Percentiles rank a stretch among this genome's conserved stretches.
Conservation (phyloP, 2,329 filamentous ascomycete species). For the Sporothrix schenckii region DNA sequence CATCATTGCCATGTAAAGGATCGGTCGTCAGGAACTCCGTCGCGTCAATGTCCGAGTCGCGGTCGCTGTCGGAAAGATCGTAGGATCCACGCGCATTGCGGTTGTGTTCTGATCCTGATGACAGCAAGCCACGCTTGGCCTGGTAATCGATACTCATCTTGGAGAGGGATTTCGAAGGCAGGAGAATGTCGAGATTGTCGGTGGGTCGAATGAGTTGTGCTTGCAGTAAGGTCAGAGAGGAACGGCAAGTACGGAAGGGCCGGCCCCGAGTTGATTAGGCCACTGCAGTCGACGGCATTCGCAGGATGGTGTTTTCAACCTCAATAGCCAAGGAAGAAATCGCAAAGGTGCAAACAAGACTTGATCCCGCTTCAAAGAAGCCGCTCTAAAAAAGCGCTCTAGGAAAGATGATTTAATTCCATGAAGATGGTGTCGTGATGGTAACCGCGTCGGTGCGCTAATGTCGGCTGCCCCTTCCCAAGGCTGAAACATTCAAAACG, state of each 20-base stretch:
- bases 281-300: too few species aligned
- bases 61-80: slow-evolving; percentile 35
- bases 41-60: slow-evolving; percentile 40
- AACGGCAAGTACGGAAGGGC: not conserved
- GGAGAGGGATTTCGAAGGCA: not conserved
- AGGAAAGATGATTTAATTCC: too few species aligned
- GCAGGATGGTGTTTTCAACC: too few species aligned
- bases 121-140: slow-evolving; percentile 26
- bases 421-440: not conserved
- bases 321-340: too few species aligned
- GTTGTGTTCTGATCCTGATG: not conserved
- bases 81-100: slow-evolving; percentile 13
- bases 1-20: slow-evolving; percentile 27
- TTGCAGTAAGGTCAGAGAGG: not conserved
- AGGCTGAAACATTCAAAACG: not conserved
- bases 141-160: slow-evolving; percentile 5
- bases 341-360: too few species aligned
- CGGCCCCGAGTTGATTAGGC: not conserved
- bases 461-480: slow-evolving; percentile 9
- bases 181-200: not conserved
- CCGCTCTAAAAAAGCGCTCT: too few species aligned
- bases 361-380: not conserved
- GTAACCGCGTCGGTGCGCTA: not conserved
- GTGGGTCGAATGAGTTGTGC: not conserved
- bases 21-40: slow-evolving; percentile 42